A percentile compares a stretch with the other conserved stretches of the same genome.
Conservation (phyloP, 2,329 filamentous ascomycete genomes). For the Pseudogymnoascus verrucosus region DNA sequence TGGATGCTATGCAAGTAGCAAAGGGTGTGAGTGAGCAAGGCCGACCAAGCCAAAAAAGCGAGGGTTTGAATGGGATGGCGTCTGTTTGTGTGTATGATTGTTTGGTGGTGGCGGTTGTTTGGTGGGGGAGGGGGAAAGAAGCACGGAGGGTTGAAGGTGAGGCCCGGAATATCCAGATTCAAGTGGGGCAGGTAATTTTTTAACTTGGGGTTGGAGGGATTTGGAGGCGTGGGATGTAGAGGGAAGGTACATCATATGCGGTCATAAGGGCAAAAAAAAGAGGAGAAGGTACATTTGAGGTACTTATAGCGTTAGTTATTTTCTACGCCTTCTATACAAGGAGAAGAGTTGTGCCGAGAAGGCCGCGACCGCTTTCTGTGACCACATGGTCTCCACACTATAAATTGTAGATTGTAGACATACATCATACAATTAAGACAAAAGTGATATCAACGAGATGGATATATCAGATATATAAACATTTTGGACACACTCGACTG, state of each 20-base stretch:
- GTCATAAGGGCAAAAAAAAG: neutral
- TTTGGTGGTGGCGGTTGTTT: neutral
- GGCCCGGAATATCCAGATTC: neutral
- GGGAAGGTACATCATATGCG: neutral
- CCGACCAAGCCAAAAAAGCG: neutral
- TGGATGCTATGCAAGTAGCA: neutral
- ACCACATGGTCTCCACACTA: neutral
- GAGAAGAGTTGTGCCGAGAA: neutral
- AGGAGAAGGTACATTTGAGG: neutral
- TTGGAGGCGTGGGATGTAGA: neutral
- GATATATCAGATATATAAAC: neutral
- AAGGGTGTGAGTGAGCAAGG: neutral
- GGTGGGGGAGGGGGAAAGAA: neutral
- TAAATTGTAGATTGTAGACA: neutral
- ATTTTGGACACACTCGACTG: neutral
- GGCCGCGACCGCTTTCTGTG: neutral
- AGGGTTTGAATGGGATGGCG: neutral
- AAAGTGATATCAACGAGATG: neutral
- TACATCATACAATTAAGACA: neutral
- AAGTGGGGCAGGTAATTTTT: neutral
- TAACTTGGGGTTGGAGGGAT: neutral
- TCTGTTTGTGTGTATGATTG: neutral
- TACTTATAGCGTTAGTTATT: neutral
- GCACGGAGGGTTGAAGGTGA: neutral
- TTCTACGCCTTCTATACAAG: no score